phyloP scores from a whole-genome alignment of 2,329 filamentous ascomycete species.

The Alternaria ethzedia region DNA sequence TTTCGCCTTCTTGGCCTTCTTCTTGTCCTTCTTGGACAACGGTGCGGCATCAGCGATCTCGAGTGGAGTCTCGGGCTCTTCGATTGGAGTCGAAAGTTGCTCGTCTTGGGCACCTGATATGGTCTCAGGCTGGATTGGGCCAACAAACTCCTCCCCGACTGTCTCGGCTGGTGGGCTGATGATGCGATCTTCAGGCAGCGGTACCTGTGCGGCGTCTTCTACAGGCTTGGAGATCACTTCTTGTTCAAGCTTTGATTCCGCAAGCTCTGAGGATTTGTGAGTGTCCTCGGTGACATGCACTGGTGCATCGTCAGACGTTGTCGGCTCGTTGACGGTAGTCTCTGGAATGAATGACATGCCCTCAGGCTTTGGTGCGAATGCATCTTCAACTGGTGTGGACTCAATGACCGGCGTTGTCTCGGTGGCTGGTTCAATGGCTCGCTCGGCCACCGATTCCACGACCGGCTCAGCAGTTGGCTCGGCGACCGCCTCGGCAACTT shows the following conservation, averaged over 20 bases:
- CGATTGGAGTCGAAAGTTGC: background rate
- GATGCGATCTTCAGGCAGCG: constrained; percentile 1
- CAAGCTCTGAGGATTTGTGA: background rate
- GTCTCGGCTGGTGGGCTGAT: background rate
- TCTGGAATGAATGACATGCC: background rate
- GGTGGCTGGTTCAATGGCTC: background rate
- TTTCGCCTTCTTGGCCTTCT: constrained; percentile 40
- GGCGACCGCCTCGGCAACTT: background rate
- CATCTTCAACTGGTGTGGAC: background rate
- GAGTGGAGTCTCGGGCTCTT: background rate
- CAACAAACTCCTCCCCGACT: background rate
- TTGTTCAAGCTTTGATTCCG: background rate
- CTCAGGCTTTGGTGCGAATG: background rate
- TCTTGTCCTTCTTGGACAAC: constrained; percentile 36
- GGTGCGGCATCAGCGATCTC: constrained; percentile 5
- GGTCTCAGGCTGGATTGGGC: background rate
- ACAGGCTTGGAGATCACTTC: background rate
- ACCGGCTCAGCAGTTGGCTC: background rate
- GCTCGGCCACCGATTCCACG: background rate
- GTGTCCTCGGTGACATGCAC: background rate
- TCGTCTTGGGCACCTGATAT: background rate
- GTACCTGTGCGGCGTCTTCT: constrained; percentile 15
- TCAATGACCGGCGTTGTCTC: background rate
- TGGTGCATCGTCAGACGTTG: background rate
- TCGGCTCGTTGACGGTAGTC: background rate